Evolutionary conservation across 1,284 basidiomycete species (phyloP), one percentile per base, ranked within the genome.

Genomic region (Naganishia sp.): DNA sequence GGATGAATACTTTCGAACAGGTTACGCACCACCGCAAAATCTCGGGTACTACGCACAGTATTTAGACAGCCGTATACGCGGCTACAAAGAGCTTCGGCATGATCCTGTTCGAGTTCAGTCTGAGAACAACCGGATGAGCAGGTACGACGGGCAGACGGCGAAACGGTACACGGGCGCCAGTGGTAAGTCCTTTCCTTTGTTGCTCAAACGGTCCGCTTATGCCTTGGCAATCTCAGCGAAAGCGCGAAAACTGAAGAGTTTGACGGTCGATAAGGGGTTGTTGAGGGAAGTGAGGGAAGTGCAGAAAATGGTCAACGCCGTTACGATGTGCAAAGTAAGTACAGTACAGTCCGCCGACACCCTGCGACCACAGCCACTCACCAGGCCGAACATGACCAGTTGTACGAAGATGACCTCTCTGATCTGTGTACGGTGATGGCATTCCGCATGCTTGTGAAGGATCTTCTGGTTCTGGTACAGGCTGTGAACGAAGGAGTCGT

Each of bases 401-500:
- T 99, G 79, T 99, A 96, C 79, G 81, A 92, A 63, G 95, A 98
- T 73, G 88, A 97, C 75, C 81, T 95, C 28, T 89, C 92, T 73
- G 94, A 99, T 75, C 91, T 96, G 73, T 85, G 98, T 59, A 92
- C 89, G 0, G 88, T 92, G 65, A 87, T 90, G 1, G 92, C 96
- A 0, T 84, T 97, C 68, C 85, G 92, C 49, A 92, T 99, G 89
- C 84, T 96, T n/a, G 90, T 98, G 71, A 98, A 98, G 76, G 96
- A 99, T 77, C 84, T 99, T 7, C 84, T 99, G 55, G 90, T 96
- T 65, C 83, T 99, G 21, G 98, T 98, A 79, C 94, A 96, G 75
- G 94, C 92, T 3, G 90, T 93, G 68, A 99, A 99, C 74, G 95
- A 99, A 76, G 95, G 95, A 65, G 92, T 98, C 55, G 96, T 97